phyloP scores from a whole-genome alignment of 805 yeast genomes.

The Candida germanica region DNA sequence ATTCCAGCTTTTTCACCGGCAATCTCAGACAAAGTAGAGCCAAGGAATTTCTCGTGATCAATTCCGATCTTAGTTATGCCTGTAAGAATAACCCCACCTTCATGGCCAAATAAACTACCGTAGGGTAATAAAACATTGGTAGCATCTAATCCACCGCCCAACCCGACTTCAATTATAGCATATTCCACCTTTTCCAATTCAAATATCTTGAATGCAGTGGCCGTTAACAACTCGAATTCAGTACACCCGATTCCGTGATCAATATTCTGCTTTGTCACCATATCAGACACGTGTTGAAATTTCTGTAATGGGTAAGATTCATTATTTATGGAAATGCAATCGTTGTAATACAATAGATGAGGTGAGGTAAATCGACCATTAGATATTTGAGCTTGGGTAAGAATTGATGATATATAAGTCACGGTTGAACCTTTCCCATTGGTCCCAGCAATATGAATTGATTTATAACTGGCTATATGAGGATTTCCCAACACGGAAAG shows the following conservation, averaged over 20 bases:
- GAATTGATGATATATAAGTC: slow-evolving; percentile 68
- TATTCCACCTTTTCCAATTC: slow-evolving; percentile 54
- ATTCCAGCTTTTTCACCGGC: slow-evolving; percentile 88
- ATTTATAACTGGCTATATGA: slow-evolving; percentile 51
- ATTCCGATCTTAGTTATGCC: slow-evolving; percentile 83
- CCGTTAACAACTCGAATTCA: slow-evolving; percentile 84
- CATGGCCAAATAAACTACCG: slow-evolving; percentile 17
- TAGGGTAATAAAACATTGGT: slow-evolving; percentile 63
- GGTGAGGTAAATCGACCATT: slow-evolving; percentile 91
- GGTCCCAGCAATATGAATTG: slow-evolving; percentile 94
- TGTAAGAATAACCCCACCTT: slow-evolving; percentile 50
- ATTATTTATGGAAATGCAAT: slow-evolving; percentile 69
- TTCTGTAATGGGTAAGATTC: slow-evolving; percentile 45
- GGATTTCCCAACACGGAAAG: slow-evolving; percentile 61
- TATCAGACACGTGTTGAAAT: slow-evolving; percentile 44
- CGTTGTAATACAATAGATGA: slow-evolving; percentile 69
- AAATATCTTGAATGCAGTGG: slow-evolving; percentile 80
- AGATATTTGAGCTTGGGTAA: slow-evolving; percentile 45
- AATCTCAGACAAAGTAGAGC: slow-evolving; percentile 59
- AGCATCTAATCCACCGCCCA: slow-evolving; percentile 88
- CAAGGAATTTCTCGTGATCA: slow-evolving; percentile 81
- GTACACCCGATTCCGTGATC: slow-evolving; percentile 60
- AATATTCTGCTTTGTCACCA: slow-evolving; percentile 42
- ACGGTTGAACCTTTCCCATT: slow-evolving; percentile 96
- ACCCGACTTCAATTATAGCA: slow-evolving; percentile 90